Evolutionary conservation across 2,329 filamentous ascomycete genomes (phyloP), one percentile per base, ranked within the genome.

Genomic region (Paramyrothecium roridum): DNA sequence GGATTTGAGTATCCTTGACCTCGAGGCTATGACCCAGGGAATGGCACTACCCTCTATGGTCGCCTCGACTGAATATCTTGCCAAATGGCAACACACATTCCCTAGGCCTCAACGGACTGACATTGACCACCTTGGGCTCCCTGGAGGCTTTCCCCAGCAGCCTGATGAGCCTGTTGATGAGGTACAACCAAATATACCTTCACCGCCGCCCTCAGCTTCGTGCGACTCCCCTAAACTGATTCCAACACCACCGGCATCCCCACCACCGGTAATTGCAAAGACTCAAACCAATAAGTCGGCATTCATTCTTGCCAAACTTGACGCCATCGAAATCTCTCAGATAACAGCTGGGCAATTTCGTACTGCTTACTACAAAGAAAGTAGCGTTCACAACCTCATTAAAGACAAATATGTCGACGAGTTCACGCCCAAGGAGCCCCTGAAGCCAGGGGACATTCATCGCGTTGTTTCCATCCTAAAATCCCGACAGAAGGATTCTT

Each of bases 1-100:
- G 23, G 61, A 69, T 46, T 54, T 46, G 16, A 58, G 71, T 23
- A 53, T 67, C 21, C 57, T 69, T 48, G 69, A 71, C 53, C 56
- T 71, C 50, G 59, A 65, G 48, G 69, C 69, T 17, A 61, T 70
- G 21, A 54, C 60, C 13, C 55, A 58, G 37, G 59, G 61, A 30
- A 51, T 69, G 3, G 63, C 68, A 4, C 52, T 63, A 10, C 69
- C 69, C 47, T 71, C 67, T 52, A 70, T 64, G 33, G 58, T 70
- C 23, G 52, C 58, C 13, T 66, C 63, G 11, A 48, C 56, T 12
- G 54, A 62, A 17, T 70, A 64, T 52, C 65, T 60, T n/a, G 52
- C 56, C 19, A 61, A 55, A 48, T 52, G 70, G 16, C 54, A 60
- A 17, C 50, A 62, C 34, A 59, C 56, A 11, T 65, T 70, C 19